Evolutionary conservation across 1,139 yeast genomes (phyloP).

Genomic region (Lodderomyces theae): DNA sequence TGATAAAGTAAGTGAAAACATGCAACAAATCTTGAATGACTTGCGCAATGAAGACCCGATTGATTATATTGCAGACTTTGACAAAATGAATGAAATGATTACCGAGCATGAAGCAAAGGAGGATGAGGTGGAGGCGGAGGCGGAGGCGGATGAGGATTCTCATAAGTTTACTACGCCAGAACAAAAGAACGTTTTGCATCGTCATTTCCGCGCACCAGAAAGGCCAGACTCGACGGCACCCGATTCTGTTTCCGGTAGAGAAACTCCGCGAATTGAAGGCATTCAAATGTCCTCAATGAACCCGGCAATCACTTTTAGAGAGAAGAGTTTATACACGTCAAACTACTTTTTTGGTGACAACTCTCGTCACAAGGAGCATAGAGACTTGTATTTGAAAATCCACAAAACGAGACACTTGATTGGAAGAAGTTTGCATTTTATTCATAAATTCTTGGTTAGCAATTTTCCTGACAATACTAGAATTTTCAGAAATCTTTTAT

Average conservation of each 20-base stretch:
- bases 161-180: slow-evolving; percentile 7
- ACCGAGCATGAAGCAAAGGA: slow-evolving; percentile 15
- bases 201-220: slow-evolving; percentile 2
- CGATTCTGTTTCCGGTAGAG: slow-evolving; percentile 30
- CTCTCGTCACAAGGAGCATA: slow-evolving; percentile 42
- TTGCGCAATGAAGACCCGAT: slow-evolving; percentile 24
- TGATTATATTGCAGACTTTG: slow-evolving; percentile 19
- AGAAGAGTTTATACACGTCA: slow-evolving; percentile 57
- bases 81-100: slow-evolving; percentile 13
- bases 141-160: slow-evolving; percentile 24
- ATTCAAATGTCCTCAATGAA: slow-evolving; percentile 43
- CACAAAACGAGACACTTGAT: slow-evolving; percentile 62
- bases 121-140: slow-evolving; percentile 18
- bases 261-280: slow-evolving; percentile 43
- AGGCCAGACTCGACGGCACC: slow-evolving; percentile 18
- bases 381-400: slow-evolving; percentile 54
- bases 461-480: slow-evolving; percentile 68
- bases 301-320: slow-evolving; percentile 55
- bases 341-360: slow-evolving; percentile 58
- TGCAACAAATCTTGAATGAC: slow-evolving; percentile 40
- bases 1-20: slow-evolving; percentile 36
- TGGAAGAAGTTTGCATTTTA: slow-evolving; percentile 66
- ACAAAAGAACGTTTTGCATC: slow-evolving; percentile 1
- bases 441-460: slow-evolving; percentile 48
- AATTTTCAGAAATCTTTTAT: slow-evolving; percentile 61